Conservation (phyloP, 768 basidiomycete species). For the Xerocomellus chrysenteron region DNA sequence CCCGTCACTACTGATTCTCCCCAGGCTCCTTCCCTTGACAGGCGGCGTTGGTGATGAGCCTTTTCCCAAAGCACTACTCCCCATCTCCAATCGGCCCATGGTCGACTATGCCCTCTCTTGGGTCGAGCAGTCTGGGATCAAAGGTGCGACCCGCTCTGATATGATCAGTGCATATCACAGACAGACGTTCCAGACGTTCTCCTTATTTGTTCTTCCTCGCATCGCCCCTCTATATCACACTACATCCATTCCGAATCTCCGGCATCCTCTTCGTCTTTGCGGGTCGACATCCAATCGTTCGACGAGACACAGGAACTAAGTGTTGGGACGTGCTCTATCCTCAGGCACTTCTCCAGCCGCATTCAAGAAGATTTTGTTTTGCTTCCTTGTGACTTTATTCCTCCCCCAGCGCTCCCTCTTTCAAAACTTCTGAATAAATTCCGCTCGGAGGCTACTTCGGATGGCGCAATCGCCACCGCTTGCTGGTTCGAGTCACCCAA, state of each 20-base stretch:
- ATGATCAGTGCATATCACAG: slow-evolving; percentile 5
- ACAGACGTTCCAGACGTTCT: slow-evolving; percentile 63
- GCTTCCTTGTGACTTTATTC: slow-evolving; percentile 88
- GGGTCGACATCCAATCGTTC: slow-evolving; percentile 77
- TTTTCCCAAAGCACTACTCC: slow-evolving; percentile 84
- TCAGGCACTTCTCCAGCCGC: slow-evolving; percentile 72
- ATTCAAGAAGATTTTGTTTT: slow-evolving; percentile 87
- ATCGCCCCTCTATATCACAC: slow-evolving; percentile 75
- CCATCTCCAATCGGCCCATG: slow-evolving; percentile 85
- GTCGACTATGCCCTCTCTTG: slow-evolving; percentile 81
- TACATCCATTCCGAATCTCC: slow-evolving; percentile 80
- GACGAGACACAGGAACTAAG: slow-evolving; percentile 68
- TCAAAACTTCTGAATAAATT: slow-evolving; percentile 76
- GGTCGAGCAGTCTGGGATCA: slow-evolving; percentile 85
- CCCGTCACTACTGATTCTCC: slow-evolving; percentile 5
- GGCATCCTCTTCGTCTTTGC: slow-evolving; percentile 57
- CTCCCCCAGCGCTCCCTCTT: slow-evolving; percentile 72
- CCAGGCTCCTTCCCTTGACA: slow-evolving; percentile 72
- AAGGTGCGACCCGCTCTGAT: slow-evolving; percentile 47
- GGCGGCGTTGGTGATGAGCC: slow-evolving; percentile 77
- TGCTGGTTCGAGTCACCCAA: slow-evolving; percentile 59
- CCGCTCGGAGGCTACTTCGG: slow-evolving; percentile 64
- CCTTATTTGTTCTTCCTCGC: slow-evolving; percentile 77
- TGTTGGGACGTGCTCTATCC: slow-evolving; percentile 70
- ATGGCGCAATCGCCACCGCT: slow-evolving; percentile 61